Evolutionary conservation across 129 eudicot species (phyloP), one percentile per base, ranked within the genome.

Genomic region (Escallonia rubra): DNA sequence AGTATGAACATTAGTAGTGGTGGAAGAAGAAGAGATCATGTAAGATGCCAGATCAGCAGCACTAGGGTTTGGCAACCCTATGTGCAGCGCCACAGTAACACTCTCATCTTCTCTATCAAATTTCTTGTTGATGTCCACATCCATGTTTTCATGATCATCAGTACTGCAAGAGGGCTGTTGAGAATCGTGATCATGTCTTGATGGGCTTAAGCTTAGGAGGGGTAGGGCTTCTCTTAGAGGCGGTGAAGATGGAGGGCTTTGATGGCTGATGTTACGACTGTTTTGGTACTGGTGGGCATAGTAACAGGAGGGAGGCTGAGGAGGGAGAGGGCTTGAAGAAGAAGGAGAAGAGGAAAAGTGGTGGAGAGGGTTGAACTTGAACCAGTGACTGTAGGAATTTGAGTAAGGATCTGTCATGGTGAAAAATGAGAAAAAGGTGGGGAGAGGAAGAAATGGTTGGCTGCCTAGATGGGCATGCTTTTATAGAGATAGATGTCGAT

Each of bases 41-140:
- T 64, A 5, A 59, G 80, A 53, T 3, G 90, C 95, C 56, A 90
- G 84, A 81, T 91, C 96, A 72, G 90, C 86, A 57, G 94, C 78
- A 77, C 87, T 91, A 83, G 96, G 96, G 83, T 82, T 85, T 70
- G 97, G 97, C 43, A 83, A 74, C 63, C 97, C 97, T 85, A 91
- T 91, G 39, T 79, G 96, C 0, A 91, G 87, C 53, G 97, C 89
- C 2, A 91, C 88, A 49, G 94, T 91, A 54, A 85, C 94, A 69
- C 44, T 76, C 41, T 51, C 72, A 14, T 79, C 82, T 1, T 71
- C 85, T 3, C 65, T 66, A 4, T 75, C 78, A 2, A 16, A 11
- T 5, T 42, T 43, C 44, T 6, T 47, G 46, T 54, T 41, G 68
- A 48, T 60, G 52, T 78, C 83, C 63, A 68, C 65, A 61, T 81